Conservation (phyloP, 2,329 filamentous ascomycete genomes). For the Cordyceps tenuipes region DNA sequence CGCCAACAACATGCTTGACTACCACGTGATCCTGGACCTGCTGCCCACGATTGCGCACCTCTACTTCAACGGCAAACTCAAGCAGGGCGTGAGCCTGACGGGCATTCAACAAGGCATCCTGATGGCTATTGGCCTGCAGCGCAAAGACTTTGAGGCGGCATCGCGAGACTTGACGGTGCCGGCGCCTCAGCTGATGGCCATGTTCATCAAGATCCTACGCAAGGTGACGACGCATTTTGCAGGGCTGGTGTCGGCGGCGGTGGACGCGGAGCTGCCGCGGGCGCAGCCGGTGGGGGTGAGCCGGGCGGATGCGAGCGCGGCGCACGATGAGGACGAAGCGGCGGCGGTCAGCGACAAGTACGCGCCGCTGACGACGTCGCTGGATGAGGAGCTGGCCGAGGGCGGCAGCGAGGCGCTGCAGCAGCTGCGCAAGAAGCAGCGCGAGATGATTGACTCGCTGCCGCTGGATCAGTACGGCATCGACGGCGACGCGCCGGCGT, state of each 20-base stretch:
- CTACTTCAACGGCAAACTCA: slow-evolving; percentile 76
- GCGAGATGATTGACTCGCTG: slow-evolving; percentile 80
- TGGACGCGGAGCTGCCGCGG: slow-evolving; percentile 56
- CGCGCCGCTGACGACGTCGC: slow-evolving; percentile 57
- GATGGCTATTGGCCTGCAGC: slow-evolving; percentile 83
- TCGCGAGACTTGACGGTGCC: slow-evolving; percentile 70
- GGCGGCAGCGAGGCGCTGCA: slow-evolving; percentile 68
- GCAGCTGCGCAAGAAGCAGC: slow-evolving; percentile 69
- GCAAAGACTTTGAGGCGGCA: slow-evolving; percentile 74
- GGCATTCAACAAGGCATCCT: slow-evolving; percentile 83
- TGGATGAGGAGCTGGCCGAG: slow-evolving; percentile 79
- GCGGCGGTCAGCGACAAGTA: slow-evolving; percentile 55
- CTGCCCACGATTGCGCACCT: slow-evolving; percentile 73
- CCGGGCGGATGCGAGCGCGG: slow-evolving; percentile 49
- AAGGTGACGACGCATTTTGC: slow-evolving; percentile 79
- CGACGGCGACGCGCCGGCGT: slow-evolving; percentile 51
- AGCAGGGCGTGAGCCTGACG: slow-evolving; percentile 57
- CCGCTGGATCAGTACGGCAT: slow-evolving; percentile 70
- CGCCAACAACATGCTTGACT: slow-evolving; percentile 93
- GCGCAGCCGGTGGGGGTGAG: slow-evolving; percentile 50
- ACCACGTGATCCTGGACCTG: slow-evolving; percentile 93
- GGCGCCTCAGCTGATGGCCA: slow-evolving; percentile 75
- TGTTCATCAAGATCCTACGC: slow-evolving; percentile 94
- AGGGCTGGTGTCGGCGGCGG: slow-evolving; percentile 63
- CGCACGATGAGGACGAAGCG: slow-evolving; percentile 55